Evolutionary conservation across 2,329 filamentous ascomycete species (phyloP).

Genomic region (Penicillium frequentans): DNA sequence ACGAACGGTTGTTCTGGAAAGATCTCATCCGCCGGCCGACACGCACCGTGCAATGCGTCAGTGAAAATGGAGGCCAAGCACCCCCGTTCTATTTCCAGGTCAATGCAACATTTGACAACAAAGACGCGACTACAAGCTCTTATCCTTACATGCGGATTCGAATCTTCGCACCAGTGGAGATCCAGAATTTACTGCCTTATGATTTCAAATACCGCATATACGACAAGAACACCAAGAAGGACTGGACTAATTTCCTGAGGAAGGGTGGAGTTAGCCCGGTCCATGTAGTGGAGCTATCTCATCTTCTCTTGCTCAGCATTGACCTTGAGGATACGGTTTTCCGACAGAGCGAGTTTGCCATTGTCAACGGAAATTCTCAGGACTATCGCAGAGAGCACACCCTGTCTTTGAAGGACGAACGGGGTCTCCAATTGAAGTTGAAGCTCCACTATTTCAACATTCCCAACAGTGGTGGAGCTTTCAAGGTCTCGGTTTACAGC

Average conservation of each 20-base stretch:
- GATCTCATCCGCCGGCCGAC: slow-evolving; percentile 84
- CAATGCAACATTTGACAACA: slow-evolving; percentile 79
- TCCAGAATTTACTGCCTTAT: slow-evolving; percentile 92
- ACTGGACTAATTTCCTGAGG: slow-evolving; percentile 97
- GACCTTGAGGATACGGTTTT: slow-evolving; percentile 97
- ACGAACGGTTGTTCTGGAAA: slow-evolving; percentile 86
- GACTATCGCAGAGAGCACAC: slow-evolving; percentile 84
- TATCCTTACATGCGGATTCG: slow-evolving; percentile 96
- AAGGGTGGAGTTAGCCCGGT: slow-evolving; percentile 97
- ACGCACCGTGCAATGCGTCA: slow-evolving; percentile 82
- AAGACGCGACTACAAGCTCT: slow-evolving; percentile 76
- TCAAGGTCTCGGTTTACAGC: slow-evolving; percentile 92
- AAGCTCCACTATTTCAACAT: slow-evolving; percentile 88
- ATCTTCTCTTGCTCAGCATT: slow-evolving; percentile 85
- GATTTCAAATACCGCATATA: slow-evolving; percentile 99
- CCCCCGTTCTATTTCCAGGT: slow-evolving; percentile 96
- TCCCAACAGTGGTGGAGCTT: slow-evolving; percentile 89
- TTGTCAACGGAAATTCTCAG: slow-evolving; percentile 86
- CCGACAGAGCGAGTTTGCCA: slow-evolving; percentile 92
- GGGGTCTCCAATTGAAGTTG: slow-evolving; percentile 75
- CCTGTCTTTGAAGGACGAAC: slow-evolving; percentile 79
- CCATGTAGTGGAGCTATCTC: slow-evolving; percentile 93
- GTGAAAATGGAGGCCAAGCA: slow-evolving; percentile 73
- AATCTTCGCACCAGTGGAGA: slow-evolving; percentile 85
- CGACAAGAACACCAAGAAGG: slow-evolving; percentile 96